These are phyloP conservation scores for Fusarium mexicanum DNA, from an alignment of 2,329 filamentous ascomycete genomes.

Conservation along the genomic window DNA sequence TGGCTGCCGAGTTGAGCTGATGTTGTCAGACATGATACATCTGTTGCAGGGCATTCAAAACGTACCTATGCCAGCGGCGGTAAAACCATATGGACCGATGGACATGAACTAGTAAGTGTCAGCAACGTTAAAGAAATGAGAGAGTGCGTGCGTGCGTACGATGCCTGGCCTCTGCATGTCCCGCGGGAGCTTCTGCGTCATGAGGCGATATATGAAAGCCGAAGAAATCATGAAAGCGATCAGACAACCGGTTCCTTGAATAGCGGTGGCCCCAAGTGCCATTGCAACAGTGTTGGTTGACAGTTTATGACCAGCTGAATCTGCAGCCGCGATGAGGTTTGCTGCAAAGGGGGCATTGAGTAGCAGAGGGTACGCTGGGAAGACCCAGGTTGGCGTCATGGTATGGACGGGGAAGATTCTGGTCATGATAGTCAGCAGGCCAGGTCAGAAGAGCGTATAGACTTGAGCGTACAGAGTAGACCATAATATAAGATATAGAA, in stretches of 20 bases:
- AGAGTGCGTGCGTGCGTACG: conserved; percentile 46
- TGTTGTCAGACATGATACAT: conserved; percentile 12
- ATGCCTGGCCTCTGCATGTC: conserved; percentile 82
- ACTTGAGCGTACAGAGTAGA: conserved; percentile 60
- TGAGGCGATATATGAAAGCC: conserved; percentile 85
- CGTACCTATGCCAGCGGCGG: conserved; percentile 55
- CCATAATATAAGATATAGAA: conserved; percentile 79
- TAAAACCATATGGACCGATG: conserved; percentile 77
- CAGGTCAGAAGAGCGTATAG: neutral
- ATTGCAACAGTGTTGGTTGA: conserved; percentile 56
- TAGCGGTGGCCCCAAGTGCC: conserved; percentile 58
- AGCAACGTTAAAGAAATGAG: neutral
- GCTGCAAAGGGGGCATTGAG: conserved; percentile 79
- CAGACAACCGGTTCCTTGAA: conserved; percentile 65
- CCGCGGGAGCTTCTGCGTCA: conserved; percentile 85
- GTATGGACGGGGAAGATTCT: conserved; percentile 73
- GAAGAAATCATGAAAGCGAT: conserved; percentile 81
- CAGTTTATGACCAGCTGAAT: conserved; percentile 28
- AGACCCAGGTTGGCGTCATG: conserved; percentile 91
- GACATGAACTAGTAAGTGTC: conserved; percentile 70
- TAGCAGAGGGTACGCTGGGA: conserved; percentile 83
- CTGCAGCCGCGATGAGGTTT: conserved; percentile 59
- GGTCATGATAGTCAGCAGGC: neutral
- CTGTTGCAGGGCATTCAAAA: neutral
- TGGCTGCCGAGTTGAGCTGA: conserved; percentile 58